Percentiles rank a stretch among this genome's conserved stretches.
Evolutionary conservation across 768 basidiomycete genomes (phyloP).

Genomic region (Cystoderma amianthinum): DNA sequence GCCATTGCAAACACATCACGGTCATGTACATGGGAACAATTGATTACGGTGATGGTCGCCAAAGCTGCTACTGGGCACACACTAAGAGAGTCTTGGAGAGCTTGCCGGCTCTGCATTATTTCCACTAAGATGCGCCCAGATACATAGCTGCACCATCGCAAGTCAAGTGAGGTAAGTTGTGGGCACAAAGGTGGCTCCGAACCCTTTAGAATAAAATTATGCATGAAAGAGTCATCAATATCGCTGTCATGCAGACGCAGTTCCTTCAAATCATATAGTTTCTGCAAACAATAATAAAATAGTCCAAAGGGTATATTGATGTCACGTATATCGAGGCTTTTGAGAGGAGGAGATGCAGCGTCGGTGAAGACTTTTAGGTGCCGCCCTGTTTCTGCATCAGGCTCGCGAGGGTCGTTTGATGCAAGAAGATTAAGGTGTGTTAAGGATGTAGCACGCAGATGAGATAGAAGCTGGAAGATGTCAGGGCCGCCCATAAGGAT

Average conservation of each 20-base stretch:
- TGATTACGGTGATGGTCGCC: slow-evolving; percentile 41
- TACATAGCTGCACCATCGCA: slow-evolving; percentile 55
- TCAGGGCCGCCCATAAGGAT: slow-evolving; percentile 20
- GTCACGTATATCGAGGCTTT: too few relatives aligned
- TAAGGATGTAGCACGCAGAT: slow-evolving; percentile 25
- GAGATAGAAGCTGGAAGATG: slow-evolving; percentile 21
- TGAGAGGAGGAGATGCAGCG: not conserved
- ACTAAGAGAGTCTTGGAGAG: too few relatives aligned
- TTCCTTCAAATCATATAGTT: not conserved
- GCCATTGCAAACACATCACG: slow-evolving; percentile 46
- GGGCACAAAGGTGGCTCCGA: slow-evolving; percentile 32
- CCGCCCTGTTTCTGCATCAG: slow-evolving; percentile 22
- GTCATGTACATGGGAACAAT: slow-evolving; percentile 51
- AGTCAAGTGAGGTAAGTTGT: slow-evolving; percentile 34
- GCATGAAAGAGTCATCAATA: slow-evolving; percentile 39
- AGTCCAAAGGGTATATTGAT: too few relatives aligned
- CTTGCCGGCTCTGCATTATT: too few relatives aligned
- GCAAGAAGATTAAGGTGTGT: slow-evolving; percentile 33
- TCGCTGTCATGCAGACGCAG: slow-evolving; percentile 51
- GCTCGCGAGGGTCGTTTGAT: slow-evolving; percentile 21
- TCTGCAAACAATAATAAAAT: too few relatives aligned
- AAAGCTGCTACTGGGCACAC: slow-evolving; percentile 29
- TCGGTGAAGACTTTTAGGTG: slow-evolving; percentile 11
- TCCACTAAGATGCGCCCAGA: too few relatives aligned
- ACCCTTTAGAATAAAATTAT: slow-evolving; percentile 41